A percentile compares a stretch with the other conserved stretches of the same genome.
phyloP scores from a whole-genome alignment of 2,329 filamentous ascomycete genomes.

The Cephalotrichum gorgonifer region DNA sequence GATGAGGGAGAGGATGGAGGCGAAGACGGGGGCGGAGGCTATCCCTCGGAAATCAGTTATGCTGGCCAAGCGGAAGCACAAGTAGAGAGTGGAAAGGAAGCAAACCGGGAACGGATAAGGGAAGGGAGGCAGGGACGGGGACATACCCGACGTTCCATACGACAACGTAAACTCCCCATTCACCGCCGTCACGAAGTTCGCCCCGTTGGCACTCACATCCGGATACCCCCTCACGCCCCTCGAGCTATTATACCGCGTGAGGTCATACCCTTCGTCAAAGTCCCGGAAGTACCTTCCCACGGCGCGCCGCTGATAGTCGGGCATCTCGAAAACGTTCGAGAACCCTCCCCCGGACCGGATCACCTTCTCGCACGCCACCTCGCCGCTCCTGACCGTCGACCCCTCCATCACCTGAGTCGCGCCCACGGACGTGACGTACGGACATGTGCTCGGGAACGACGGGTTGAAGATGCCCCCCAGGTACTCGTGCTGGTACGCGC shows the following conservation, averaged over 20 bases:
- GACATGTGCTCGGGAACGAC: constrained; percentile 28
- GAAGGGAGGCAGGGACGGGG: background rate
- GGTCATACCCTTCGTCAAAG: background rate
- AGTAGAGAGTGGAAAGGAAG: no score
- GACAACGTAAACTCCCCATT: constrained; percentile 31
- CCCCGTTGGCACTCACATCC: constrained; percentile 32
- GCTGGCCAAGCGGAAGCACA: no score
- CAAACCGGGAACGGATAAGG: background rate
- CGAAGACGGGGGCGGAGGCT: constrained; percentile 11
- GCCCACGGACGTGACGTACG: constrained; percentile 39
- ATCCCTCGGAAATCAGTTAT: background rate
- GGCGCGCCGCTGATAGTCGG: constrained; percentile 33
- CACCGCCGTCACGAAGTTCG: constrained; percentile 30
- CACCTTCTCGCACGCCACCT: constrained; percentile 31
- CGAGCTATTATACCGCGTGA: constrained; percentile 1
- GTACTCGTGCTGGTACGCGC: constrained; percentile 10
- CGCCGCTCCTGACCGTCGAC: constrained; percentile 25
- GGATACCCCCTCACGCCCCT: constrained; percentile 22
- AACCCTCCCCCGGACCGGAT: constrained; percentile 38
- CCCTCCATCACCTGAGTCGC: constrained; percentile 34
- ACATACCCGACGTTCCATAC: constrained; percentile 32
- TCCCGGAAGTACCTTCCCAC: constrained; percentile 25
- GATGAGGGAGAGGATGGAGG: constrained; percentile 13
- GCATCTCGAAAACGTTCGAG: constrained; percentile 35
- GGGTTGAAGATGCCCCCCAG: constrained; percentile 16